A percentile compares a stretch with the other conserved stretches of the same genome.
Conservation (phyloP, 352 stramenopile species). For the Phytophthora pistaciae region DNA sequence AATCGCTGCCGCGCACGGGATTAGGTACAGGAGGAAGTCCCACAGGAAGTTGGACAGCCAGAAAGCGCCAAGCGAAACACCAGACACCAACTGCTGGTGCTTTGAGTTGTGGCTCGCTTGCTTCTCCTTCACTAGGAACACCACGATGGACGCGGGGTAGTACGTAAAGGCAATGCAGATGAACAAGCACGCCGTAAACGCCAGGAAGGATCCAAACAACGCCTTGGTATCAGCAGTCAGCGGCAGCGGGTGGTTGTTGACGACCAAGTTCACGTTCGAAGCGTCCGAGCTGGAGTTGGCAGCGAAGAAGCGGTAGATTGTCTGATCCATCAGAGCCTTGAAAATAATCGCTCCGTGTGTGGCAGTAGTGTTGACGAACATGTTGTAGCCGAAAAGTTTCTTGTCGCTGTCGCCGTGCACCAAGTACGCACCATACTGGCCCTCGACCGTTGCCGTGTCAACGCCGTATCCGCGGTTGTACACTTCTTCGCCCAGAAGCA, state of each 20-base stretch:
- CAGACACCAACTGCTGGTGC: conserved; percentile 96
- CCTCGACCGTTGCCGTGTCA: conserved; percentile 19
- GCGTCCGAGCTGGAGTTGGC: conserved; percentile 27
- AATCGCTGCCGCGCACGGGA: conserved; percentile 61
- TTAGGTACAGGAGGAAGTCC: conserved; percentile 93
- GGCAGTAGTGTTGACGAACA: conserved; percentile 73
- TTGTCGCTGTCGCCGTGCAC: conserved; percentile 49
- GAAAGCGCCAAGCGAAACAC: conserved; percentile 94
- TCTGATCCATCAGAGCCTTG: conserved; percentile 70
- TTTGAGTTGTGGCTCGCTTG: conserved; percentile 94
- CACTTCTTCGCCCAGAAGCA: conserved; percentile 56
- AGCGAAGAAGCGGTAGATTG: conserved; percentile 68
- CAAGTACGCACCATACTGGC: conserved; percentile 64
- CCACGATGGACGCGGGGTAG: conserved; percentile 92
- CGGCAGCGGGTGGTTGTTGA: conserved; percentile 65
- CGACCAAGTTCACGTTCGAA: conserved; percentile 44
- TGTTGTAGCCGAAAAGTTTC: conserved; percentile 70
- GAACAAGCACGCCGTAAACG: conserved; percentile 85
- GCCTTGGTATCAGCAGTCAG: conserved; percentile 54
- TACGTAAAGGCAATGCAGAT: conserved; percentile 94
- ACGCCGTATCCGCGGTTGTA: conserved; percentile 60
- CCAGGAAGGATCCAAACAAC: conserved; percentile 59
- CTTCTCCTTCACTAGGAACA: conserved; percentile 97
- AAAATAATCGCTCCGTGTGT: conserved; percentile 66
- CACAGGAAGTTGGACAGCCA: conserved; percentile 97